Evolutionary conservation across 129 eudicot species (phyloP), one percentile per base, ranked within the genome.

Genomic region (Helianthus annuus): DNA sequence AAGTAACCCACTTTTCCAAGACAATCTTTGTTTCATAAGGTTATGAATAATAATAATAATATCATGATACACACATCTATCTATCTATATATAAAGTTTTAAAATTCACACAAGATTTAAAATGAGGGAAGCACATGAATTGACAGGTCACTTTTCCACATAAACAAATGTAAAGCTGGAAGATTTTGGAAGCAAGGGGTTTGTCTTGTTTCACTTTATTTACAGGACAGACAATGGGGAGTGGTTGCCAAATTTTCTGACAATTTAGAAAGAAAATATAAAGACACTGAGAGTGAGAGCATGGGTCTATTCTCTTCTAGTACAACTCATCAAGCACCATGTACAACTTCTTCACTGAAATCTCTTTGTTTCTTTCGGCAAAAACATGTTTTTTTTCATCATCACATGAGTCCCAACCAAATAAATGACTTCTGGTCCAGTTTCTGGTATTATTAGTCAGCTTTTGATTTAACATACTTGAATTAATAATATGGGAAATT

Each of bases 61-160:
- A 17, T 55, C 62, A 59, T 73, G 69, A 66, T 17, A 34, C 40
- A 73, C 53, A 61, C 39, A 57, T 42, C 34, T 27, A 59, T 58
- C 71, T 54, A 57, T 42, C 34, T 27, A 59, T 58, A 75, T 54
- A 84, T 78, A 67, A 68, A 73, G 62, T 45, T 42, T n/a, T 56
- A 14, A 45, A 38, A 10, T 34, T 44, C 5, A 59, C 34, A 51
- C 6, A 64, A 49, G 55, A 17, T 67, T 67, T 69, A 77, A 62
- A 78, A 71, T 71, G 77, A 78, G 62, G 72, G 77, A 53, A 60
- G 82, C 84, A 85, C 82, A 66, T 74, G 83, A 81, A 81, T 56
- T 64, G 94, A 80, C 94, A 87, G 93, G 88, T 86, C 88, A 85
- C 80, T 69, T 80, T 68, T 69, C 38, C 81, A 59, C 64, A 72